Conservation (phyloP, 2,329 filamentous ascomycete genomes). For the Botryosphaeria dothidea region DNA sequence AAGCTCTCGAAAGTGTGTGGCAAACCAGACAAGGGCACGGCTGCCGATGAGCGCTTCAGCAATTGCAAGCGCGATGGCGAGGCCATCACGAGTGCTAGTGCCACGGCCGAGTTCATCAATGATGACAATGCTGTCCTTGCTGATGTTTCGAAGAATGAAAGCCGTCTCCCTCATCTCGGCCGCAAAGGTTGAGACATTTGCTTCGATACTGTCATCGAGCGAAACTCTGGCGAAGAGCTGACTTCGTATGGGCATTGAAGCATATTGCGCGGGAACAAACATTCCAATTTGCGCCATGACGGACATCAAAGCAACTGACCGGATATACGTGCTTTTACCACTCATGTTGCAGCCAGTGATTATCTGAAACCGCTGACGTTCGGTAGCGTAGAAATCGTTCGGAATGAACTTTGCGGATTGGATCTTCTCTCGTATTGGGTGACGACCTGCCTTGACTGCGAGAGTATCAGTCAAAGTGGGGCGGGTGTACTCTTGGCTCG, state of each 20-base stretch:
- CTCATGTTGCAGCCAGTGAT: constrained; percentile 98
- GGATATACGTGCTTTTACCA: constrained; percentile 91
- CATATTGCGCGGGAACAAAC: constrained; percentile 85
- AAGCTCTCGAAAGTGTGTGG: constrained; percentile 86
- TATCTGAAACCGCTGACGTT: constrained; percentile 83
- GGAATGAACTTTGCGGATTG: constrained; percentile 72
- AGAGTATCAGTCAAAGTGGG: constrained; percentile 70
- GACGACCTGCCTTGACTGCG: constrained; percentile 72
- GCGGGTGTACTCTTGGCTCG: constrained; percentile 65
- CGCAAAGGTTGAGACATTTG: constrained; percentile 90
- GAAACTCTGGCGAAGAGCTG: constrained; percentile 87
- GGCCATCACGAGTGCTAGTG: constrained; percentile 83
- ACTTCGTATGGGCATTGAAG: constrained; percentile 75
- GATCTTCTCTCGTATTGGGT: constrained; percentile 76
- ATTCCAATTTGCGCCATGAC: constrained; percentile 94
- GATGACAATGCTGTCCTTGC: constrained; percentile 73
- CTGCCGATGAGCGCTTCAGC: constrained; percentile 83
- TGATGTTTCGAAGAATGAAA: constrained; percentile 84
- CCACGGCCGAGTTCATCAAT: constrained; percentile 91
- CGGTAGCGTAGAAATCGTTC: constrained; percentile 85
- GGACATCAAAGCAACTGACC: constrained; percentile 76
- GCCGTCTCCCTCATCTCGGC: constrained; percentile 96
- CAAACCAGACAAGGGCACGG: constrained; percentile 81
- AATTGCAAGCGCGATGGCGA: constrained; percentile 87
- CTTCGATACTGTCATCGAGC: constrained; percentile 83